These are phyloP conservation scores for Diaporthe nobilis DNA, from an alignment of 2,329 filamentous ascomycete genomes.

Conservation along the genomic window DNA sequence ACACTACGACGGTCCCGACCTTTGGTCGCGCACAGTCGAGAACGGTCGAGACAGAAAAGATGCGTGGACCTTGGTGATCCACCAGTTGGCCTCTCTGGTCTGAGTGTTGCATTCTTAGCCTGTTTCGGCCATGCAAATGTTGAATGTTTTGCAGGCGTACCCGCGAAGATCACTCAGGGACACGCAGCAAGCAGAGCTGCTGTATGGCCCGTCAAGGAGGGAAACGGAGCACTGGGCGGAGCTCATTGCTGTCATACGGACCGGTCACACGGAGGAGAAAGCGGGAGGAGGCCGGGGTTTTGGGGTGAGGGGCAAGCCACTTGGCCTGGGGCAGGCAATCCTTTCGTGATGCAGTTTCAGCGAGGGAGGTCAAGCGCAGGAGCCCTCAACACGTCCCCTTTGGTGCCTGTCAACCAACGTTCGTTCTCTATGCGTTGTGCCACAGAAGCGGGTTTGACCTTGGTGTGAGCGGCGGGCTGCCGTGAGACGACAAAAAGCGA, in stretches of 20 bases:
- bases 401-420: constrained; percentile 18
- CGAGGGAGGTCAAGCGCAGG: constrained; percentile 8
- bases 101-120: constrained; percentile 25
- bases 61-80: constrained; percentile 1
- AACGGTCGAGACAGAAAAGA: neutral
- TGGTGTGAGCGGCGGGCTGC: constrained; percentile 24
- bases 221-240: constrained; percentile 31
- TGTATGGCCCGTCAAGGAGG: constrained; percentile 27
- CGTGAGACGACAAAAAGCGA: constrained; percentile 32
- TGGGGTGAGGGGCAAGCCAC: constrained; percentile 32
- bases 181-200: constrained; percentile 9
- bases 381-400: neutral
- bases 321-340: constrained; percentile 17
- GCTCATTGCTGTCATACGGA: constrained; percentile 33
- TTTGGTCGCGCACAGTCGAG: constrained; percentile 1
- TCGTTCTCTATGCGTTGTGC: constrained; percentile 26
- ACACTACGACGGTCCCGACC: neutral
- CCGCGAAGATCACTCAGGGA: constrained; percentile 30
- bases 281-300: constrained; percentile 34
- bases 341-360: constrained; percentile 29
- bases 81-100: constrained; percentile 25
- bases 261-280: constrained; percentile 37
- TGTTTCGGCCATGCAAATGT: constrained; percentile 24
- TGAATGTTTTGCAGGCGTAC: constrained; percentile 32
- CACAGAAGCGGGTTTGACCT: constrained; percentile 29